Evolutionary conservation across 345 rosid genomes (phyloP).

Genomic region (Triadica sebifera): DNA sequence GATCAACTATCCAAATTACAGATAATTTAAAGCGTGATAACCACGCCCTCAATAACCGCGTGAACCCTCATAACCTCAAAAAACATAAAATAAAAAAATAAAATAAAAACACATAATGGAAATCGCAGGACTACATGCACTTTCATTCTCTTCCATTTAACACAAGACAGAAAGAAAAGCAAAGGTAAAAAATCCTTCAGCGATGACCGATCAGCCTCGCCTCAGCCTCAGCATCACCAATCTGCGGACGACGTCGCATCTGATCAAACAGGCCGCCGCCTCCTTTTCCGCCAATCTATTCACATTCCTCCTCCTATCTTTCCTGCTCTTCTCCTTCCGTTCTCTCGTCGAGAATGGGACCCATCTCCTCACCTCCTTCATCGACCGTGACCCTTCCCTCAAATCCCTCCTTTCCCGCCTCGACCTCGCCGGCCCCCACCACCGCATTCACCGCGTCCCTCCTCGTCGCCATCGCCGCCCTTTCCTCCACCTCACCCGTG

Average conservation of each 20-base stretch:
- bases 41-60: background rate
- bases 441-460: conserved; percentile 18
- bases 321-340: conserved; percentile 80
- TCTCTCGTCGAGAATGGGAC: conserved; percentile 70
- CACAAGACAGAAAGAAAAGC: background rate
- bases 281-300: conserved; percentile 51
- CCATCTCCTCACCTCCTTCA: conserved; percentile 57
- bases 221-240: conserved; percentile 38
- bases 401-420: conserved; percentile 80
- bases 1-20: background rate
- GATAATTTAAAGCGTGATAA: background rate
- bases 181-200: background rate
- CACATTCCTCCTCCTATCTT: conserved; percentile 66
- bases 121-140: background rate
- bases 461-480: conserved; percentile 57
- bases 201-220: conserved; percentile 67
- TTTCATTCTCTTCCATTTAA: background rate
- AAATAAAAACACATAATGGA: background rate
- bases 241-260: conserved; percentile 61
- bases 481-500: conserved; percentile 79
- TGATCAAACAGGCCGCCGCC: conserved; percentile 47
- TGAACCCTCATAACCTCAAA: background rate
- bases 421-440: conserved; percentile 43
- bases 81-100: background rate
- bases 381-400: conserved; percentile 85